Evolutionary conservation across 2,329 filamentous ascomycete genomes (phyloP), one percentile per base, ranked within the genome.

Genomic region (Colletotrichum endophyticum): DNA sequence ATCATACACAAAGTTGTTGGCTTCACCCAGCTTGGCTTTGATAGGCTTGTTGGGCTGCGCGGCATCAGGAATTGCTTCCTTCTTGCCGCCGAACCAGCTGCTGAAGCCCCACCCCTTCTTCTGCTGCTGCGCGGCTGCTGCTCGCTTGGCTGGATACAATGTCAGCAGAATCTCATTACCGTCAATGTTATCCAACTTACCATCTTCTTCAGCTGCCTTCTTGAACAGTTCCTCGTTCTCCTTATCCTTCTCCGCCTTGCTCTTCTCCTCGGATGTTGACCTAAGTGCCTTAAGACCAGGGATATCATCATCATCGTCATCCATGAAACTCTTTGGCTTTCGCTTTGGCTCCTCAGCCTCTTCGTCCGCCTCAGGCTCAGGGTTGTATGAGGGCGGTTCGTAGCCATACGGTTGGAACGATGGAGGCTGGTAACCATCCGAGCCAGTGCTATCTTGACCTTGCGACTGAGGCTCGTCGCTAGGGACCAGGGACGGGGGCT

Each of bases 1-100:
- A 82, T 99, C 97, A 81, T 97, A 99, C 79, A 96, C 94, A 85
- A 99, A 98, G 62, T 93, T 95, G 84, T 92, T 98, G 82, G 97
- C 92, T 84, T 99, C 98, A 77, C 96, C 98, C 11, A 99, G 91
- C 82, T 99, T 99, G 78, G 98, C 97, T 80, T 92, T 93, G 84
- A 98, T 95, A n/a, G 96, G 88, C 82, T 94, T 94, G 82, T 89
- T 89, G 6, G 88, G 84, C 39, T 77, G 77, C 30, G 77, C 83
- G 9, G 86, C 80, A 30, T 85, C 86, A 79, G 13, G 70, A 28
- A 66, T 79, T n/a, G 89, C 84, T 80, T 94, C 91, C 83, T 94
- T 93, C 80, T 92, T 91, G 78, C 94, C 94, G 79, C 92, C 92
- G 77, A 98, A 98, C 96, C 96, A 98, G 67, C 95, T 93, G 36